Conservation (phyloP, 768 basidiomycete species). For the Leccinum imitatum region DNA sequence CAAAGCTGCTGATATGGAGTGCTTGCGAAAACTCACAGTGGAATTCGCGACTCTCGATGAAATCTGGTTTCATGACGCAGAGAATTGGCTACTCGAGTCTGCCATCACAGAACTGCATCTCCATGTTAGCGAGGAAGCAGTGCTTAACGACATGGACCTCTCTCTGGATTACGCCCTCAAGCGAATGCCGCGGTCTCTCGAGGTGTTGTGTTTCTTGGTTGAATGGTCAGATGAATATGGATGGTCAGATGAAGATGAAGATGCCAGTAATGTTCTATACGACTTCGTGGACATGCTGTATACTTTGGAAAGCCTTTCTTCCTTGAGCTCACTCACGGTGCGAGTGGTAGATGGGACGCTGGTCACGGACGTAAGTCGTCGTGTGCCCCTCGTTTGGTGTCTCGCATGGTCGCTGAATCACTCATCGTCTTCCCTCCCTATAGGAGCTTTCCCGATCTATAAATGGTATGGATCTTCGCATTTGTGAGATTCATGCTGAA, state of each 20-base stretch:
- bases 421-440: not conserved
- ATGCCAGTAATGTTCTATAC: too few species aligned
- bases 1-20: too few species aligned
- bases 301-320: not conserved
- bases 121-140: not conserved
- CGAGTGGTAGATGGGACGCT: not conserved
- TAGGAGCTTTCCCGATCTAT: not conserved
- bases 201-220: not conserved
- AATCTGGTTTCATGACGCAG: not conserved
- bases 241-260: too few species aligned
- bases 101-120: not conserved
- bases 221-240: not conserved
- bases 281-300: not conserved
- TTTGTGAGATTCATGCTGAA: constrained; percentile 1
- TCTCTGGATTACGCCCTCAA: not conserved
- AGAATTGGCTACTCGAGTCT: not conserved
- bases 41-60: not conserved
- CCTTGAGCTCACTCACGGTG: not conserved
- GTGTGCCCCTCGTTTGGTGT: not conserved
- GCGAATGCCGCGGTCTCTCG: not conserved
- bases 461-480: not conserved
- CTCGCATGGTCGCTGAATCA: not conserved
- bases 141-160: not conserved
- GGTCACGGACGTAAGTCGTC: not conserved
- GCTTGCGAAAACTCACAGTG: not conserved